Percentiles rank a stretch among this genome's conserved stretches.
phyloP scores from a whole-genome alignment of 2,329 filamentous ascomycete species.

The Diaporthe humulicola region DNA sequence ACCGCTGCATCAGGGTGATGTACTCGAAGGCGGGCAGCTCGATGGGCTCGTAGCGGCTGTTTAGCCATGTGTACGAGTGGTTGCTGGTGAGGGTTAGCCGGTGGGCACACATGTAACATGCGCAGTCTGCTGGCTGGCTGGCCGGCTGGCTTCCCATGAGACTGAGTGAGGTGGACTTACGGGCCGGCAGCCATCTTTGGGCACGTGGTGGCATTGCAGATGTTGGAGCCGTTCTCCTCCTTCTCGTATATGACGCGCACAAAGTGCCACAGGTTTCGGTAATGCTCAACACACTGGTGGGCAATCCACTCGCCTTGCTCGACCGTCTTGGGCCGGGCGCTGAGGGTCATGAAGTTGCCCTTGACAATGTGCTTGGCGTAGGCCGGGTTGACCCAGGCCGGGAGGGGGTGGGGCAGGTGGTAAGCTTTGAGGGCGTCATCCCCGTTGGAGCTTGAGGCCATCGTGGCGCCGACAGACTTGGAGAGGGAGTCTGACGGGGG shows the following conservation, averaged over 20 bases:
- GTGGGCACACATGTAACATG: conserved; percentile 37
- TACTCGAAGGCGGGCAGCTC: conserved; percentile 86
- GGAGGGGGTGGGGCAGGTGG: conserved; percentile 56
- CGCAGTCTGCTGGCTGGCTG: neutral
- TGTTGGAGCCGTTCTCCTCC: conserved; percentile 75
- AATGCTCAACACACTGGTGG: conserved; percentile 89
- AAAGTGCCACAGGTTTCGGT: conserved; percentile 84
- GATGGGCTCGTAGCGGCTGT: conserved; percentile 80
- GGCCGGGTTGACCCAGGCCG: conserved; percentile 75
- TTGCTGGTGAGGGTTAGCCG: conserved; percentile 59
- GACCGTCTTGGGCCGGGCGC: conserved; percentile 85
- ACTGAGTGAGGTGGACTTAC: conserved; percentile 63
- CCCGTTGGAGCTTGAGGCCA: conserved; percentile 47
- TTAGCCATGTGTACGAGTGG: conserved; percentile 88
- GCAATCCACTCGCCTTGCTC: conserved; percentile 90
- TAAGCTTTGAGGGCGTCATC: conserved; percentile 48
- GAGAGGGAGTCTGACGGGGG: conserved; percentile 45
- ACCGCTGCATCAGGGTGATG: conserved; percentile 87
- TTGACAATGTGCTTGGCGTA: conserved; percentile 85
- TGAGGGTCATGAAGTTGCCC: conserved; percentile 91
- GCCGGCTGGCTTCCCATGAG: neutral
- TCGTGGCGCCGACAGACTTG: conserved; percentile 42
- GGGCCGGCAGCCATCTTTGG: conserved; percentile 88
- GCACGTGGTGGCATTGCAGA: conserved; percentile 83
- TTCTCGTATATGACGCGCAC: conserved; percentile 83